Conservation (phyloP, 257 asterid genomes). For the Solanum tarijense region DNA sequence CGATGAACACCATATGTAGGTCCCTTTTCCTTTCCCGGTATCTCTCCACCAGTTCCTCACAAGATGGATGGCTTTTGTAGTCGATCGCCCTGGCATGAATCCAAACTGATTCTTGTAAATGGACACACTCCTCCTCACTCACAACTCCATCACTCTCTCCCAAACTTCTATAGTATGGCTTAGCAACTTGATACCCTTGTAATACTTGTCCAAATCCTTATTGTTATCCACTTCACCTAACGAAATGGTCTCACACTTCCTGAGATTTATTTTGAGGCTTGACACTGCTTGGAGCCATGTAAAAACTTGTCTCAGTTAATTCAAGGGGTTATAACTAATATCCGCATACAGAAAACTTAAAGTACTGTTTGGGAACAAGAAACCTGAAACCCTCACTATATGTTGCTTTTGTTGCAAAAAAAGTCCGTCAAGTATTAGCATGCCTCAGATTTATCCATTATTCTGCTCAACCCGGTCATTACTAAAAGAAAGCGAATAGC, state of each 20-base stretch:
- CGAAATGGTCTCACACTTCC: neutral
- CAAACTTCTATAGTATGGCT: neutral
- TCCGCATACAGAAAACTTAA: neutral
- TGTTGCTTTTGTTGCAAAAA: neutral
- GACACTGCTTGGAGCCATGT: neutral
- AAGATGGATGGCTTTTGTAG: neutral
- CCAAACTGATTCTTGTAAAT: neutral
- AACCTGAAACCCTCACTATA: neutral
- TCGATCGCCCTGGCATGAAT: neutral
- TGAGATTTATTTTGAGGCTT: neutral
- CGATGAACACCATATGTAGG: neutral
- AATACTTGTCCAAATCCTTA: neutral
- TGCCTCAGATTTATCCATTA: neutral
- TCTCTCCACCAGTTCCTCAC: neutral
- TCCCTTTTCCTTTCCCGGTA: neutral
- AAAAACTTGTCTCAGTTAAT: neutral
- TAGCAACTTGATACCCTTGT: neutral
- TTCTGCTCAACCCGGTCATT: neutral
- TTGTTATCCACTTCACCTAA: neutral
- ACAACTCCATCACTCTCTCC: neutral
- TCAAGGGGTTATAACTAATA: neutral
- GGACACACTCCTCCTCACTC: neutral
- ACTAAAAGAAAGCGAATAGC: neutral
- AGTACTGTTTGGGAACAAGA: neutral
- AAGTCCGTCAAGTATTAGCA: neutral